These are phyloP conservation scores for Starmera amethionina DNA, from an alignment of 805 yeast genomes.

Conservation along the genomic window DNA sequence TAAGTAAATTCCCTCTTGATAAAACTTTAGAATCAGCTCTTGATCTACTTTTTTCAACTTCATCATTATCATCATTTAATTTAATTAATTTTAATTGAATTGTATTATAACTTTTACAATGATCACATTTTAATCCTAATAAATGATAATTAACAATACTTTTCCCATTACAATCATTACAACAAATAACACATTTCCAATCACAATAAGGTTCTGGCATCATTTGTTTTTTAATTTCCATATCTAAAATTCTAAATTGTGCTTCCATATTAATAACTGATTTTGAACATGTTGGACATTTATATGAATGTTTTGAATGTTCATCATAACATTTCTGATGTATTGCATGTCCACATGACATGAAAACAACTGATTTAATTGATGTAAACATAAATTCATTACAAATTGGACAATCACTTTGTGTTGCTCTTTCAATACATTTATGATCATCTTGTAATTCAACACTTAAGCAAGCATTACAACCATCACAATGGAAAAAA, in stretches of 20 bases:
- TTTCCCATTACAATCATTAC: conserved; percentile 85
- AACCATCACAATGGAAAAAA: conserved; percentile 82
- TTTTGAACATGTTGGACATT: conserved; percentile 85
- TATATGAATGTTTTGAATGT: conserved; percentile 72
- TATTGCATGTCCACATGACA: conserved; percentile 92
- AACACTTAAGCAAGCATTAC: conserved; percentile 82
- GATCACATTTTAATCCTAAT: conserved; percentile 78
- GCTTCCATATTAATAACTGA: conserved; percentile 83
- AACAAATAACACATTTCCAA: conserved; percentile 69
- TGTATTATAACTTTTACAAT: conserved; percentile 83
- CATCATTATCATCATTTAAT: no score
- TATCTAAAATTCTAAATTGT: conserved; percentile 77
- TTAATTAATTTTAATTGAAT: conserved; percentile 61
- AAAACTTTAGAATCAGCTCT: conserved; percentile 6
- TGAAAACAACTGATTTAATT: conserved; percentile 73
- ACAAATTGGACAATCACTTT: conserved; percentile 88
- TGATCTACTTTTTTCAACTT: background rate
- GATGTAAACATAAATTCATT: conserved; percentile 85
- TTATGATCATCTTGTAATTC: conserved; percentile 68
- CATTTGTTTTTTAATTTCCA: conserved; percentile 66
- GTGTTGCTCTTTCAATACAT: conserved; percentile 82
- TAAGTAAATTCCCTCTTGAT: conserved; percentile 12
- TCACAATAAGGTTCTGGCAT: conserved; percentile 70
- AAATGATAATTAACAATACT: conserved; percentile 71
- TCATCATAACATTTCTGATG: conserved; percentile 81